phyloP scores from a whole-genome alignment of 148 eudicot genomes.

The Vaccinium macrocarpon region DNA sequence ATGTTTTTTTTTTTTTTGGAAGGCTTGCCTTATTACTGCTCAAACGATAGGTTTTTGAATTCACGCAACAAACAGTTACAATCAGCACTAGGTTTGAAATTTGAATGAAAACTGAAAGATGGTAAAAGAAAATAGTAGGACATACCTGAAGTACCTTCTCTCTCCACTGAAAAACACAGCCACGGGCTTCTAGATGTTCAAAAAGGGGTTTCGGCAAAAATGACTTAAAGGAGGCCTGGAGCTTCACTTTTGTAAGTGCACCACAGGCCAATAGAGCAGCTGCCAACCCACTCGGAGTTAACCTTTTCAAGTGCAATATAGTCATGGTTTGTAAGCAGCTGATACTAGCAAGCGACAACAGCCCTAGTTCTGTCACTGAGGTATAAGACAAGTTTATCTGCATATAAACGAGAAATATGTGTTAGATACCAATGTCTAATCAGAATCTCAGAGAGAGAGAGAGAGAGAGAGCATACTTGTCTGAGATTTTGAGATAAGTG shows the following conservation, averaged over 20 bases:
- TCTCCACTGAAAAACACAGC: constrained; percentile 76
- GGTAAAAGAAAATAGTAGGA: not conserved
- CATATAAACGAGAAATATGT: constrained; percentile 10
- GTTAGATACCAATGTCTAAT: not conserved
- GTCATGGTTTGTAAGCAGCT: constrained; percentile 78
- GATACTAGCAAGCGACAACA: constrained; percentile 70
- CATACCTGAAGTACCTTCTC: constrained; percentile 74
- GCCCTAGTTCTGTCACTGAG: constrained; percentile 76
- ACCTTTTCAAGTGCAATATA: constrained; percentile 65
- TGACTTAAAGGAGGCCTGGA: constrained; percentile 55
- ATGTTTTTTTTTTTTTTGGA: not conserved
- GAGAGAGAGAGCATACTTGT: constrained; percentile 45
- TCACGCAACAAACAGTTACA: not conserved
- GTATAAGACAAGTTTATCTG: constrained; percentile 84
- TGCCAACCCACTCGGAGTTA: constrained; percentile 70
- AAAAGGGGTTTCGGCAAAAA: constrained; percentile 57
- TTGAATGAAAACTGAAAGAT: not conserved
- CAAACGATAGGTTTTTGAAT: not conserved
- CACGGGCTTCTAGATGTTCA: constrained; percentile 72
- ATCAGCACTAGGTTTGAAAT: not conserved
- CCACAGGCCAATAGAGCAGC: constrained; percentile 82
- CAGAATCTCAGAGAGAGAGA: not conserved
- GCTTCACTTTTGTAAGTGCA: constrained; percentile 84
- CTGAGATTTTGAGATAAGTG: constrained; percentile 83
- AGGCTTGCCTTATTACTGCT: not conserved